Evolutionary conservation across 2,329 filamentous ascomycete species (phyloP).

Genomic region (Dothiorella sarmentorum): DNA sequence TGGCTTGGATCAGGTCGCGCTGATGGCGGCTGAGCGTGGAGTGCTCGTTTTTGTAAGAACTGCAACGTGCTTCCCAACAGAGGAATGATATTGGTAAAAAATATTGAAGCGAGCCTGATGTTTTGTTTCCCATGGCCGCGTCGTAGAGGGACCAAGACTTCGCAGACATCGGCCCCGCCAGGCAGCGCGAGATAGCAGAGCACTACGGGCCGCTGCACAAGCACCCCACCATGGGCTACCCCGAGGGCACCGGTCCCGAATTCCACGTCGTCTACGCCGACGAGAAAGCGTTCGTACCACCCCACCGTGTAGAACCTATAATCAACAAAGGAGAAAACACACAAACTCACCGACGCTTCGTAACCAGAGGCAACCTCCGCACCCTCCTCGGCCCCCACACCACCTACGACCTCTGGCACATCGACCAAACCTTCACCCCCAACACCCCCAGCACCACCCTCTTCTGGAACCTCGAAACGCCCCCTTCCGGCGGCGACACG

Average conservation of each 20-base stretch:
- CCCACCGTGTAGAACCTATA: background rate
- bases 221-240: slow-evolving; percentile 8
- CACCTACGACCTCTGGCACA: slow-evolving; percentile 12
- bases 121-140: background rate
- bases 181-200: slow-evolving; percentile 44
- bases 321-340: background rate
- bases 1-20: slow-evolving; percentile 50
- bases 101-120: too few species aligned
- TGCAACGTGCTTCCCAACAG: too few species aligned
- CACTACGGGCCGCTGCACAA: slow-evolving; percentile 36
- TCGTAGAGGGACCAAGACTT: slow-evolving; percentile 44
- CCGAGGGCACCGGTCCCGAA: background rate
- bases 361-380: slow-evolving; percentile 1
- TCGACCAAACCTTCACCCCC: slow-evolving; percentile 12
- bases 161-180: slow-evolving; percentile 42
- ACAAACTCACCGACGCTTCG: background rate
- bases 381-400: slow-evolving; percentile 2
- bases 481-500: background rate
- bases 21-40: slow-evolving; percentile 40
- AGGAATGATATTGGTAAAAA: too few species aligned
- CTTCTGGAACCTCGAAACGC: background rate
- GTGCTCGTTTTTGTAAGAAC: slow-evolving; percentile 46
- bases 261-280: slow-evolving; percentile 15
- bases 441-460: background rate
- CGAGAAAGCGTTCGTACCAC: slow-evolving; percentile 4